Percentiles rank a stretch among this genome's conserved stretches.
phyloP scores from a whole-genome alignment of 352 stramenopile genomes.

The Nothophytophthora sp. region DNA sequence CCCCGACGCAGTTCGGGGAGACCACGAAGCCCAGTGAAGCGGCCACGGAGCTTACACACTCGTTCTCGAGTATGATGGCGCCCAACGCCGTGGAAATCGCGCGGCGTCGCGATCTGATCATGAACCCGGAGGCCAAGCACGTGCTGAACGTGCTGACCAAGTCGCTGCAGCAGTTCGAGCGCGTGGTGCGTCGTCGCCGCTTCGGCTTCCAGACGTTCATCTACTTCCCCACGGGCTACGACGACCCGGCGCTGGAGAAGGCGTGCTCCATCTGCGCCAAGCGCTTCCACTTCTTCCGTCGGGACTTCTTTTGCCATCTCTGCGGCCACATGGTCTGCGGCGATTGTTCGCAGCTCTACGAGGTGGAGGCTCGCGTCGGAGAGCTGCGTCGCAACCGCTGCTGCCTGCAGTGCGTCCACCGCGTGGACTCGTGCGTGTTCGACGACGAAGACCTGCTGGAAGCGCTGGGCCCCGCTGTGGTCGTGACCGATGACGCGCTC shows the following conservation, averaged over 20 bases:
- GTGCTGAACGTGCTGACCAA: conserved; percentile 50
- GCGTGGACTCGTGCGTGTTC: conserved; percentile 46
- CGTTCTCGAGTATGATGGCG: conserved; percentile 3
- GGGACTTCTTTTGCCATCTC: conserved; percentile 47
- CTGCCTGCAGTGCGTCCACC: conserved; percentile 45
- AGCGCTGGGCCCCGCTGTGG: conserved; percentile 43
- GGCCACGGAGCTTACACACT: conserved; percentile 1
- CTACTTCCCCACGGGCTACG: conserved; percentile 38
- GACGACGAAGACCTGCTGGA: conserved; percentile 49
- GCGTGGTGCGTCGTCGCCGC: conserved; percentile 49
- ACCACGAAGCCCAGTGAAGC: conserved; percentile 5
- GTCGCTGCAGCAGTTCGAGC: conserved; percentile 45
- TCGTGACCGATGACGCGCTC: conserved; percentile 42
- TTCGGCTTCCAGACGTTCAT: conserved; percentile 65
- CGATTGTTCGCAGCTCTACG: conserved; percentile 42
- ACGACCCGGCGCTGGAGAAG: conserved; percentile 27
- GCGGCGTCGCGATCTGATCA: conserved; percentile 31
- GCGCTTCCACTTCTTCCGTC: conserved; percentile 37
- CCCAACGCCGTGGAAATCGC: conserved; percentile 28
- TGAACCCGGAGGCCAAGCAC: conserved; percentile 53
- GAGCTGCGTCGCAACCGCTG: conserved; percentile 38
- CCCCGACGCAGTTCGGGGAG: conserved; percentile 32
- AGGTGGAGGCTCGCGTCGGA: conserved; percentile 41
- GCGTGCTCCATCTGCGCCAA: conserved; percentile 43
- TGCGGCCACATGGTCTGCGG: conserved; percentile 43